phyloP scores from a whole-genome alignment of 2,329 filamentous ascomycete species.

The Verticillium tricorpus region DNA sequence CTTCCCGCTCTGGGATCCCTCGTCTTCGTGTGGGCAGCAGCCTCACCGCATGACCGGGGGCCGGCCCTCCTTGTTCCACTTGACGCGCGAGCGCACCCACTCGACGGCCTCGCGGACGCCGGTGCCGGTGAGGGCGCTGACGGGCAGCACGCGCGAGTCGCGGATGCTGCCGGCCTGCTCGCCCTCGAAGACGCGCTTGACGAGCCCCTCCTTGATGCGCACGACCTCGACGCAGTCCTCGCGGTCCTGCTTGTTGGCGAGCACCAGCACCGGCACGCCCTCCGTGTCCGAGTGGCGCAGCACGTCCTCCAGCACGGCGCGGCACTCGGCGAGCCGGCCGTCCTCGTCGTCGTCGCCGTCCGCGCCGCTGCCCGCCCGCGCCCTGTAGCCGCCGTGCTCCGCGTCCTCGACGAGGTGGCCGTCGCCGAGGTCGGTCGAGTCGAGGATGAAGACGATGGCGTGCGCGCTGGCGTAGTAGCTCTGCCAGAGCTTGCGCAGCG shows the following conservation, averaged over 20 bases:
- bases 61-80: slow-evolving; percentile 92
- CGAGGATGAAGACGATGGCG: slow-evolving; percentile 96
- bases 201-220: slow-evolving; percentile 91
- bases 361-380: slow-evolving; percentile 3
- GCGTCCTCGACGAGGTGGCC: slow-evolving; percentile 51
- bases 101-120: slow-evolving; percentile 96
- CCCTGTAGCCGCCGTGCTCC: not conserved
- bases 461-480: slow-evolving; percentile 92
- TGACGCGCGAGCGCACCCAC: slow-evolving; percentile 86
- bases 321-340: slow-evolving; percentile 78
- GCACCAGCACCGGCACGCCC: slow-evolving; percentile 83
- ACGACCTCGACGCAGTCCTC: slow-evolving; percentile 98
- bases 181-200: slow-evolving; percentile 93
- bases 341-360: slow-evolving; percentile 32
- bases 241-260: slow-evolving; percentile 96
- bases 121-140: slow-evolving; percentile 82
- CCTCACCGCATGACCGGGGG: slow-evolving; percentile 84
- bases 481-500: slow-evolving; percentile 86
- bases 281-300: slow-evolving; percentile 82
- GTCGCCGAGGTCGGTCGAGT: slow-evolving; percentile 89
- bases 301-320: slow-evolving; percentile 83
- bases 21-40: slow-evolving; percentile 14
- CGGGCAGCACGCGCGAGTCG: slow-evolving; percentile 85
- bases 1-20: too few species aligned
- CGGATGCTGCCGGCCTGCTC: slow-evolving; percentile 82